Base-by-base conservation (phyloP, 495 filamentous ascomycete genomes). In the Oleoguttula mirabilis region DNA sequence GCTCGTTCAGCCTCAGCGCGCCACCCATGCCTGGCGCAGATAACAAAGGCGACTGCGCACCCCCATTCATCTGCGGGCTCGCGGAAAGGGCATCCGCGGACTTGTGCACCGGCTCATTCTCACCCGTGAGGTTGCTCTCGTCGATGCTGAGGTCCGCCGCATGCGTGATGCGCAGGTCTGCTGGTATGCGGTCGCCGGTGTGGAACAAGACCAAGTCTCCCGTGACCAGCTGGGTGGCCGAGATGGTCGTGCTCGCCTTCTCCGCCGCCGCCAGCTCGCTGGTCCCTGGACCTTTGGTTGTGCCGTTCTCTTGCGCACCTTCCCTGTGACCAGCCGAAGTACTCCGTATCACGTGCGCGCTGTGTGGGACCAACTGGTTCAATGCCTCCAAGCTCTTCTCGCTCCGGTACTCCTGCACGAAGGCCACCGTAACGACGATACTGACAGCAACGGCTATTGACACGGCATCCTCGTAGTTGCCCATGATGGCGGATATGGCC, bases 321-420 rank as follows among this genome's bases (percentile, higher is more conserved):
- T 35, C 7, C 16, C 12, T 35, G 19, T 19, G 6, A 21, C 12
- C 12, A 8, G 10, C 19, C 7, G 32, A 35, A 15, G 7, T 21
- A 15, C 10, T 35, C 38, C 90, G 78, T 25, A 96, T 83, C 8
- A 94, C 65, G 58, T 99, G 86, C 4, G 90, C 90, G 61, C 84
- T 83, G 58, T 96, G 87, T 19, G 90, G 92, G 0, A 96, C 88
- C 22, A 99, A 66, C 47, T 88, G 84, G 56, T 80, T 94, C 41
- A 99, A 68, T 36, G 90, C 90, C 60, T 96, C 90, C 55, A 99
- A 74, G 2, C 88, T 94, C 63, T 96, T 93, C 59, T 99, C 92
- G 30, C 88, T 95, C 43, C 92, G 75, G 59, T 95, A 96, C 61
- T 99, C 90, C 57, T 99, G 90, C 42, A 96, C 74, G 55, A 99